Conservation (phyloP, 139 green algal genomes). For the Chlorella sp. region DNA sequence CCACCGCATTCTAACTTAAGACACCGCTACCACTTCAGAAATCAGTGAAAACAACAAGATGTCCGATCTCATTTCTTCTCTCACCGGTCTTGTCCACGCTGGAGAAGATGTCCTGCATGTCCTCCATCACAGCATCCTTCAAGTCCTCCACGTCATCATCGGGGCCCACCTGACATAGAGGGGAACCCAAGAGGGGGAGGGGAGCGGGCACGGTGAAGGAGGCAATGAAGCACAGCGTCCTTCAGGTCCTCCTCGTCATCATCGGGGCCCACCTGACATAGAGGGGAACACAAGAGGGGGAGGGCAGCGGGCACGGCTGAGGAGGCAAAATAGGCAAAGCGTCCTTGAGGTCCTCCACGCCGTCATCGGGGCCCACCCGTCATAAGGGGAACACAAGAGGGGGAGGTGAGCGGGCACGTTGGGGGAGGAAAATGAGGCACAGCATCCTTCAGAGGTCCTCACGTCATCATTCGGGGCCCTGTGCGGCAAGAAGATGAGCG, state of each 20-base stretch:
- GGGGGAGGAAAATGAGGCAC: too few relatives aligned
- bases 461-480: too few relatives aligned
- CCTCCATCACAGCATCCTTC: conserved; percentile 93
- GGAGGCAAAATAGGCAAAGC: conserved; percentile 69
- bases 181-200: not conserved
- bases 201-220: not conserved
- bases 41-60: too few relatives aligned
- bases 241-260: conserved; percentile 96
- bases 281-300: not conserved
- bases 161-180: conserved; percentile 56
- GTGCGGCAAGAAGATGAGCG: too few relatives aligned
- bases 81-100: conserved; percentile 63
- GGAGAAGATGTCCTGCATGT: conserved; percentile 93
- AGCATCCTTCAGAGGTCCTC: too few relatives aligned
- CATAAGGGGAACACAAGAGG: not conserved
- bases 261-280: conserved; percentile 65
- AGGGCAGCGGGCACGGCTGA: not conserved
- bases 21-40: too few relatives aligned
- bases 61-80: not conserved
- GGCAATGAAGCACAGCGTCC: conserved; percentile 78
- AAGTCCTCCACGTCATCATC: conserved; percentile 95
- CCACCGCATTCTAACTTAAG: too few relatives aligned
- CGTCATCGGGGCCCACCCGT: conserved; percentile 82
- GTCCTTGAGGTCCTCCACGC: conserved; percentile 94
- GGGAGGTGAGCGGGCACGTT: too few relatives aligned